phyloP scores from a whole-genome alignment of 1,284 basidiomycete species.

The Ceratobasidium sp. region DNA sequence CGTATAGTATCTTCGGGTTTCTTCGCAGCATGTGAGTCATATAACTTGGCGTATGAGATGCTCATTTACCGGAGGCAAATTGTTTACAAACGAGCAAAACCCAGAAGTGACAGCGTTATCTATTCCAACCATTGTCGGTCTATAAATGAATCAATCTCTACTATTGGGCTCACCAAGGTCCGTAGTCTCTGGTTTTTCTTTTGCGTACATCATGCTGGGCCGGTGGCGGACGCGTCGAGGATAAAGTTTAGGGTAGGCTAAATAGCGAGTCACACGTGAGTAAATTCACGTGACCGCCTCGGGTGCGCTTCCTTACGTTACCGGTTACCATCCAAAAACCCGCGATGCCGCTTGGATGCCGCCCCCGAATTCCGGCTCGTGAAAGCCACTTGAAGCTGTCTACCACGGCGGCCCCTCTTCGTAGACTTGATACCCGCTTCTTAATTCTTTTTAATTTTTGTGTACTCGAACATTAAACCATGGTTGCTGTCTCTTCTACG shows the following conservation, averaged over 20 bases:
- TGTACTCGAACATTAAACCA: neutral
- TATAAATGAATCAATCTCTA: constrained; percentile 27
- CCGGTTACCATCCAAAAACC: neutral
- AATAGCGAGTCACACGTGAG: neutral
- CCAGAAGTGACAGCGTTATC: constrained; percentile 59
- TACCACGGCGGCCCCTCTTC: neutral
- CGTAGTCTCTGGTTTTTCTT: constrained; percentile 69
- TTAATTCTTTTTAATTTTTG: neutral
- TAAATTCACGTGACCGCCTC: neutral
- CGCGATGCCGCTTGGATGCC: neutral
- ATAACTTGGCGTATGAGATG: neutral
- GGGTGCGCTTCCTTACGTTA: no score
- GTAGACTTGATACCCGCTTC: neutral
- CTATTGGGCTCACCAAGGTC: constrained; percentile 58
- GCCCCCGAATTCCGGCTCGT: constrained; percentile 7
- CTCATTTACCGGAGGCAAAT: constrained; percentile 53
- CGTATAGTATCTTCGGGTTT: constrained; percentile 72
- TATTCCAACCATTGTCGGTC: constrained; percentile 46
- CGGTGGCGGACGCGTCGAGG: constrained; percentile 28
- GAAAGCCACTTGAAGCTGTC: constrained; percentile 13
- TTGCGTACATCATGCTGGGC: constrained; percentile 71
- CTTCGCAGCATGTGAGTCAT: constrained; percentile 49
- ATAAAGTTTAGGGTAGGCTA: constrained; percentile 36
- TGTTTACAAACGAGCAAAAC: constrained; percentile 59
- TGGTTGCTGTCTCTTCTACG: neutral